These are phyloP conservation scores for Pichia rugopelliculosa DNA, from an alignment of 805 yeast genomes.

Conservation along the genomic window DNA sequence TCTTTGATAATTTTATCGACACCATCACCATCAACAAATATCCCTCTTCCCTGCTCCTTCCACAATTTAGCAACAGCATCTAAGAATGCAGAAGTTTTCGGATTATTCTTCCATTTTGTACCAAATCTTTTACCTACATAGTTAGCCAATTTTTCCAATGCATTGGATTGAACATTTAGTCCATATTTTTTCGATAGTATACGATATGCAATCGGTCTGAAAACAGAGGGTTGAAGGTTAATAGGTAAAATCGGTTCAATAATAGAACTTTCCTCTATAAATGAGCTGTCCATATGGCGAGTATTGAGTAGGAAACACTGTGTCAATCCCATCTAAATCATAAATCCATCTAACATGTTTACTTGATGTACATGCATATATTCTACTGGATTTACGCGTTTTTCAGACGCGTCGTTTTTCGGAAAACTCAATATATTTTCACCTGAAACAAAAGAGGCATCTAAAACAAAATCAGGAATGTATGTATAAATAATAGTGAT, in stretches of 20 bases:
- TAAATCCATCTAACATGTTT: too few relatives aligned
- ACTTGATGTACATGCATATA: too few relatives aligned
- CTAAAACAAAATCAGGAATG: too few relatives aligned
- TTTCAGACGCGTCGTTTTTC: slow-evolving; percentile 5
- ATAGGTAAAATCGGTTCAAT: slow-evolving; percentile 55
- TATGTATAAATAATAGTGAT: too few relatives aligned
- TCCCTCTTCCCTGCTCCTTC: slow-evolving; percentile 85
- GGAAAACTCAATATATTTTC: not conserved
- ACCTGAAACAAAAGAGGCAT: not conserved
- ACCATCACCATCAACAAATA: slow-evolving; percentile 75
- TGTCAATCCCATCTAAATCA: too few relatives aligned
- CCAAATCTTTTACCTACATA: slow-evolving; percentile 74
- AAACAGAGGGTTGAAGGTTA: slow-evolving; percentile 66
- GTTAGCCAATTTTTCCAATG: slow-evolving; percentile 65
- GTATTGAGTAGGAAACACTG: too few relatives aligned
- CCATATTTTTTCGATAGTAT: slow-evolving; percentile 89
- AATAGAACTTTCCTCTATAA: slow-evolving; percentile 13
- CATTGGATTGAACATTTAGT: slow-evolving; percentile 79
- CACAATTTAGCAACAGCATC: slow-evolving; percentile 77
- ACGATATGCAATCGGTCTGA: slow-evolving; percentile 89
- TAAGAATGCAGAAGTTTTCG: slow-evolving; percentile 51
- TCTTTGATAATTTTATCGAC: slow-evolving; percentile 60
- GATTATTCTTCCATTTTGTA: slow-evolving; percentile 67
- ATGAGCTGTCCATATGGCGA: slow-evolving; percentile 13
- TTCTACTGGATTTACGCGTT: too few relatives aligned